phyloP scores from a whole-genome alignment of 2,329 filamentous ascomycete species.

The Pochonia chlamydosporia region DNA sequence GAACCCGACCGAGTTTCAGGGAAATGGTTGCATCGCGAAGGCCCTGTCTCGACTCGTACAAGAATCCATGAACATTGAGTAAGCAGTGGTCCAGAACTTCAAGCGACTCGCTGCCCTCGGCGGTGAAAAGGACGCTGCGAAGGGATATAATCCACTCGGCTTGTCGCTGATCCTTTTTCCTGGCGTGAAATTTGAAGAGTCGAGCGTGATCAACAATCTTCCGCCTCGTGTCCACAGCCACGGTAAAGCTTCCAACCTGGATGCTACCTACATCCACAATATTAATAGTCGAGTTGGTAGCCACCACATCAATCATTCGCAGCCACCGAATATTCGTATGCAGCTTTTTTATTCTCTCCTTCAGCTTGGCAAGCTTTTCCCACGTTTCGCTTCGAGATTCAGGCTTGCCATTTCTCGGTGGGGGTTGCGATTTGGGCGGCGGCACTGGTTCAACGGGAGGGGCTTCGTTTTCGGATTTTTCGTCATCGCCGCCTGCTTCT shows the following conservation, averaged over 20 bases:
- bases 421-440: slow-evolving; percentile 10
- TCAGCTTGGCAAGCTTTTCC: slow-evolving; percentile 70
- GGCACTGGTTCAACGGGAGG: slow-evolving; percentile 13
- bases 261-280: slow-evolving; percentile 78
- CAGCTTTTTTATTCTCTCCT: slow-evolving; percentile 79
- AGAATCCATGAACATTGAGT: slow-evolving; percentile 84
- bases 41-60: slow-evolving; percentile 80
- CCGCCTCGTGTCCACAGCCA: slow-evolving; percentile 83
- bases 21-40: slow-evolving; percentile 85
- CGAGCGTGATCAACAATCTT: slow-evolving; percentile 89
- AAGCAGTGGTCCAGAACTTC: slow-evolving; percentile 85
- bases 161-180: slow-evolving; percentile 54
- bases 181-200: slow-evolving; percentile 63
- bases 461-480: slow-evolving; percentile 17
- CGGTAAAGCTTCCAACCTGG: slow-evolving; percentile 75
- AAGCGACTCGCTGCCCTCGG: slow-evolving; percentile 75
- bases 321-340: slow-evolving; percentile 87
- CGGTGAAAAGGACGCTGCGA: slow-evolving; percentile 82
- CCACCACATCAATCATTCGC: slow-evolving; percentile 81
- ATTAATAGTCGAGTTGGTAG: slow-evolving; percentile 70
- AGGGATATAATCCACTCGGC: slow-evolving; percentile 92
- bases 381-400: slow-evolving; percentile 64
- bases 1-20: slow-evolving; percentile 83
- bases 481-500: slow-evolving; percentile 22
- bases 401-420: slow-evolving; percentile 15